These are phyloP conservation scores for Skeletonema potamos DNA, from an alignment of 108 stramenopile genomes.

Conservation along the genomic window DNA sequence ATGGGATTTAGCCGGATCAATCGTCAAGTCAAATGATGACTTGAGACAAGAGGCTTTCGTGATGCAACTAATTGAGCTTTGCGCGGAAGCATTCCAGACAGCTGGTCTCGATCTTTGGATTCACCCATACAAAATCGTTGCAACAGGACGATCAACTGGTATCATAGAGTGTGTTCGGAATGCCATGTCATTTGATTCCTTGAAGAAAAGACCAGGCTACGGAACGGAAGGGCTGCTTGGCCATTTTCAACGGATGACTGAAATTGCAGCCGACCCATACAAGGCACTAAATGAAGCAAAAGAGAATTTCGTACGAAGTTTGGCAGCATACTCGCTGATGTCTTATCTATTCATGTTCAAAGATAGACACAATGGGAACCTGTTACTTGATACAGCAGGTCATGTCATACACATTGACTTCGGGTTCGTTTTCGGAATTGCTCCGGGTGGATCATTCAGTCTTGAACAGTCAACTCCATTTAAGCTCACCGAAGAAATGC, in stretches of 20 bases:
- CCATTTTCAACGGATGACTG: conserved; percentile 80
- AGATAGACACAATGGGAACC: conserved; percentile 97
- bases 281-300: conserved; percentile 77
- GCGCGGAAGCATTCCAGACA: conserved; percentile 89
- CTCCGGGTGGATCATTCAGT: conserved; percentile 94
- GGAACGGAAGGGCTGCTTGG: conserved; percentile 75
- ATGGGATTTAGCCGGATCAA: conserved; percentile 92
- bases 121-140: conserved; percentile 92
- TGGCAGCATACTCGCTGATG: conserved; percentile 96
- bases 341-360: conserved; percentile 97
- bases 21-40: conserved; percentile 99
- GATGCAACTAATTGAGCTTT: conserved; percentile 94
- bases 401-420: conserved; percentile 99
- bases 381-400: conserved; percentile 94
- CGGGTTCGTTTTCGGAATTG: conserved; percentile 95
- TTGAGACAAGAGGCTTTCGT: conserved; percentile 96
- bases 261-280: conserved; percentile 80
- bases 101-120: conserved; percentile 89
- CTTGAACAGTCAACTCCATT: conserved; percentile 94
- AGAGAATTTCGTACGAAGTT: conserved; percentile 82
- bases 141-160: conserved; percentile 89
- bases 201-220: conserved; percentile 94
- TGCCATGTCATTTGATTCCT: conserved; percentile 92
- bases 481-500: conserved; percentile 97
- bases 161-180: conserved; percentile 91